These are phyloP conservation scores for Suhomyces taliae DNA, from an alignment of 1,139 yeast genomes.

Conservation along the genomic window DNA sequence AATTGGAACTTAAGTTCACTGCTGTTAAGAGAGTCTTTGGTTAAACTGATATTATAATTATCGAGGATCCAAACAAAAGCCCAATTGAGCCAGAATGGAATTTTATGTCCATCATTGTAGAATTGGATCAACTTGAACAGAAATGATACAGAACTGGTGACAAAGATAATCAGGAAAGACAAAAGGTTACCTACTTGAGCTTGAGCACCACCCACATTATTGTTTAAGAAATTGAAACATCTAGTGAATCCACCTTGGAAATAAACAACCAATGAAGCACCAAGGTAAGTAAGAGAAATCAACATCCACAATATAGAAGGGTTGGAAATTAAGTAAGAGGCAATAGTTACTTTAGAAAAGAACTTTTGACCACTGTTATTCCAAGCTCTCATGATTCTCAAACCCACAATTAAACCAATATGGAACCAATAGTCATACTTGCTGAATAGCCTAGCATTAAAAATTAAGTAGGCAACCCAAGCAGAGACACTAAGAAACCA, in stretches of 20 bases:
- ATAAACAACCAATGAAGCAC: conserved; percentile 22
- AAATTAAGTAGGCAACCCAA: conserved; percentile 17
- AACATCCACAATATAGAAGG: conserved; percentile 50
- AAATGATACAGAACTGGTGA: conserved; percentile 41
- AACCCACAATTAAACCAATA: conserved; percentile 34
- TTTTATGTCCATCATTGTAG: conserved; percentile 50
- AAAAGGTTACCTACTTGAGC: conserved; percentile 27
- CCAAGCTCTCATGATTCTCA: conserved; percentile 80
- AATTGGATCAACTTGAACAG: conserved; percentile 62
- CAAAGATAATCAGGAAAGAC: conserved; percentile 42
- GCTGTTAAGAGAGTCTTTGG: conserved; percentile 3
- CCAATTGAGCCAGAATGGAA: conserved; percentile 40
- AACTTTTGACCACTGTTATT: conserved; percentile 87
- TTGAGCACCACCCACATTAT: conserved; percentile 9
- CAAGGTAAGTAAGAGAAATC: conserved; percentile 40
- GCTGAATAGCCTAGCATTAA: conserved; percentile 5
- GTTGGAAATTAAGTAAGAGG: conserved; percentile 43
- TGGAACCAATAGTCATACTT: conserved; percentile 4
- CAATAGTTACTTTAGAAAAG: conserved; percentile 44
- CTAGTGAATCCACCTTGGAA: conserved; percentile 29
- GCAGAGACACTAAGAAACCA: conserved; percentile 63
- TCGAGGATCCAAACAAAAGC: conserved; percentile 34
- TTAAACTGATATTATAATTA: conserved; percentile 20
- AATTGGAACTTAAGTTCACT: conserved; percentile 25
- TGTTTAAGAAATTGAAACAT: conserved; percentile 12